These are phyloP conservation scores for Debaryomycetaceae sp. DNA, from an alignment of 1,139 yeast genomes.

Conservation along the genomic window DNA sequence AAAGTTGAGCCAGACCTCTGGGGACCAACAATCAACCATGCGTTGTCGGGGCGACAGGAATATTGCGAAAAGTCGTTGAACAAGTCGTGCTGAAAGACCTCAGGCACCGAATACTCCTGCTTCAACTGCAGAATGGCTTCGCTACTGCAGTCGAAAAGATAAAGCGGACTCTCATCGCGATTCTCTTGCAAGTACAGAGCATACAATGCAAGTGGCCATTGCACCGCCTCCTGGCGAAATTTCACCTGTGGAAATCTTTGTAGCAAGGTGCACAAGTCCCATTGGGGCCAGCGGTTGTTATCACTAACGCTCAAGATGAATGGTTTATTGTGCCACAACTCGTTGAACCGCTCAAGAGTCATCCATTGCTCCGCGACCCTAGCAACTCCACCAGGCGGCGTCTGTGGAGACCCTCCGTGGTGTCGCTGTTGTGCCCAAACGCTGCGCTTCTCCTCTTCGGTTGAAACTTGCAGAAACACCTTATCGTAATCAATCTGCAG, in stretches of 20 bases:
- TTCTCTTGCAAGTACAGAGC: slow-evolving; percentile 57
- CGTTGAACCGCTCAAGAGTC: slow-evolving; percentile 41
- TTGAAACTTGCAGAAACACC: slow-evolving; percentile 44
- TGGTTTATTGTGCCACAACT: slow-evolving; percentile 50
- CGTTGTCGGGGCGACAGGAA: slow-evolving; percentile 73
- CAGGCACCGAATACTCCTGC: slow-evolving; percentile 53
- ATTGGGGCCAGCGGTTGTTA: slow-evolving; percentile 57
- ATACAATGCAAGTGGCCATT: slow-evolving; percentile 68
- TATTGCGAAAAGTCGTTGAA: slow-evolving; percentile 17
- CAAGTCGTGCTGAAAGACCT: slow-evolving; percentile 47
- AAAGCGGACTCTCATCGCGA: slow-evolving; percentile 76
- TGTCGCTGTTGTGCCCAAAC: neutral
- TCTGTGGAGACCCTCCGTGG: slow-evolving; percentile 5
- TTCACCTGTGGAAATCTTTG: slow-evolving; percentile 52
- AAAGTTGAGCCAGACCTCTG: slow-evolving; percentile 79
- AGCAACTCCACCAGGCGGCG: slow-evolving; percentile 35
- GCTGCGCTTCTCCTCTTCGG: slow-evolving; percentile 37
- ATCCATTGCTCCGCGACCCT: slow-evolving; percentile 43
- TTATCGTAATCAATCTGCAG: slow-evolving; percentile 58
- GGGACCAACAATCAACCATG: slow-evolving; percentile 88
- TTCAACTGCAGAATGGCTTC: slow-evolving; percentile 56
- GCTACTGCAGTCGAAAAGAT: slow-evolving; percentile 76
- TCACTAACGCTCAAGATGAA: slow-evolving; percentile 53
- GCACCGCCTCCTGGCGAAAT: slow-evolving; percentile 82
- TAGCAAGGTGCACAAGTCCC: slow-evolving; percentile 53